A percentile compares a stretch with the other conserved stretches of the same genome.
phyloP scores from a whole-genome alignment of 768 basidiomycete genomes.

The Panellus pusillus region DNA sequence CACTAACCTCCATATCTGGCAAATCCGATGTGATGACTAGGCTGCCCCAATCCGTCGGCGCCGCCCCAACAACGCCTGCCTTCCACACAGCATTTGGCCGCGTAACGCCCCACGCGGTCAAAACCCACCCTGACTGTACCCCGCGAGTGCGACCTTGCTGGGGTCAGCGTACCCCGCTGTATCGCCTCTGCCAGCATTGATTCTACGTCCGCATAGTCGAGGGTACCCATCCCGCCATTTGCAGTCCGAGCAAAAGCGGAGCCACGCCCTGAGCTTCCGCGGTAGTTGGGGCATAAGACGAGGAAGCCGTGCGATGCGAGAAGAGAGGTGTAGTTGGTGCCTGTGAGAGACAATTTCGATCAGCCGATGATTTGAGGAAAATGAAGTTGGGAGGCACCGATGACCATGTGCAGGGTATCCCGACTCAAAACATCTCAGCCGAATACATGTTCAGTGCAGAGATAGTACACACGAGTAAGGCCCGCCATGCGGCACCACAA shows the following conservation, averaged over 20 bases:
- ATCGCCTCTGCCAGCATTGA: constrained; percentile 18
- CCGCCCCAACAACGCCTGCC: constrained; percentile 14
- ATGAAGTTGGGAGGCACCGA: background rate
- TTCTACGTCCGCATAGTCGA: constrained; percentile 18
- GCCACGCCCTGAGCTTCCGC: constrained; percentile 19
- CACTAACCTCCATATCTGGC: constrained; percentile 9
- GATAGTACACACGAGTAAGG: constrained; percentile 9
- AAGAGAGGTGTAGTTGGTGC: background rate
- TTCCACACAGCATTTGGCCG: constrained; percentile 18
- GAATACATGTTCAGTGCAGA: background rate
- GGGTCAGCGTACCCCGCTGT: constrained; percentile 4
- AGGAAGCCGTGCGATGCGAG: constrained; percentile 20
- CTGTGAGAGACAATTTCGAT: background rate
- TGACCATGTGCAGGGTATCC: constrained; percentile 5
- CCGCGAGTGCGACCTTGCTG: constrained; percentile 17
- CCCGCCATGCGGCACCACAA: constrained; percentile 17
- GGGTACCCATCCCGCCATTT: constrained; percentile 13
- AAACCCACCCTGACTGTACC: constrained; percentile 20
- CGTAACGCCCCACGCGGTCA: constrained; percentile 17
- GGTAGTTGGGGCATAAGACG: constrained; percentile 18
- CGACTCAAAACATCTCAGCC: background rate
- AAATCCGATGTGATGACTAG: constrained; percentile 10
- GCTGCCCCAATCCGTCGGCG: constrained; percentile 18
- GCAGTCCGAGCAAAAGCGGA: constrained; percentile 7
- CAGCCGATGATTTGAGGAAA: background rate